Evolutionary conservation across 2,329 filamentous ascomycete genomes (phyloP).

Genomic region (Cladosporium sp.): DNA sequence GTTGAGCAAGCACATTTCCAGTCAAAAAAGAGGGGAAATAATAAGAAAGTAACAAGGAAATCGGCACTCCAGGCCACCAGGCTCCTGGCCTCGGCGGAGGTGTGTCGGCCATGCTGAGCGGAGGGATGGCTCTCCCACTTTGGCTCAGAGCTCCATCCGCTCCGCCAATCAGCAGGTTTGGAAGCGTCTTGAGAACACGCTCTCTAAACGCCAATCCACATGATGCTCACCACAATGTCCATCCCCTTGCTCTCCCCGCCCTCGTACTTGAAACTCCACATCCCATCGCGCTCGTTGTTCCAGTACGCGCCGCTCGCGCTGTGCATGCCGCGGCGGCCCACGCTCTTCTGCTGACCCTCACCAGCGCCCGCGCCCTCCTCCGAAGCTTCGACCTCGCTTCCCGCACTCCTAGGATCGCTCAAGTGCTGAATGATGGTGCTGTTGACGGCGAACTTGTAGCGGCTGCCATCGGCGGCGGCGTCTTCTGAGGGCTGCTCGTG

Average conservation of each 20-base stretch:
- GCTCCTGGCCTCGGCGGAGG: no score
- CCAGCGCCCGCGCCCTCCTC: constrained; percentile 21
- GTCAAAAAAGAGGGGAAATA: not conserved
- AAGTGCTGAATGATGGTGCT: constrained; percentile 97
- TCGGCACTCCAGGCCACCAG: no score
- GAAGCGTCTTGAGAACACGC: no score
- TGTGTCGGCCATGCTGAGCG: no score
- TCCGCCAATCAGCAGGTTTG: no score
- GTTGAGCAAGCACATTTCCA: not conserved
- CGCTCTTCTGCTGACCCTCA: constrained; percentile 50
- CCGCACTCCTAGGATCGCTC: constrained; percentile 65
- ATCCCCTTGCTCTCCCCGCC: constrained; percentile 54
- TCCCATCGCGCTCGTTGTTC: constrained; percentile 88
- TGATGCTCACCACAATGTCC: constrained; percentile 57
- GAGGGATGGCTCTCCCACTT: no score
- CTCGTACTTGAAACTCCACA: constrained; percentile 88
- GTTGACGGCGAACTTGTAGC: constrained; percentile 94
- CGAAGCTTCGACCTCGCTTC: constrained; percentile 44
- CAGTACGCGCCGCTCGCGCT: constrained; percentile 82
- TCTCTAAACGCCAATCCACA: constrained; percentile 70
- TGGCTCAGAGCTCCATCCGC: no score
- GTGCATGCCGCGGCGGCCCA: constrained; percentile 88
- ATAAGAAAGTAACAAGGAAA: no score
- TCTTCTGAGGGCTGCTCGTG: constrained; percentile 44
- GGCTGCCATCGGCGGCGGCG: constrained; percentile 52